Evolutionary conservation across 1,139 yeast genomes (phyloP).

Genomic region (Sugiyamaella grinbergsii): DNA sequence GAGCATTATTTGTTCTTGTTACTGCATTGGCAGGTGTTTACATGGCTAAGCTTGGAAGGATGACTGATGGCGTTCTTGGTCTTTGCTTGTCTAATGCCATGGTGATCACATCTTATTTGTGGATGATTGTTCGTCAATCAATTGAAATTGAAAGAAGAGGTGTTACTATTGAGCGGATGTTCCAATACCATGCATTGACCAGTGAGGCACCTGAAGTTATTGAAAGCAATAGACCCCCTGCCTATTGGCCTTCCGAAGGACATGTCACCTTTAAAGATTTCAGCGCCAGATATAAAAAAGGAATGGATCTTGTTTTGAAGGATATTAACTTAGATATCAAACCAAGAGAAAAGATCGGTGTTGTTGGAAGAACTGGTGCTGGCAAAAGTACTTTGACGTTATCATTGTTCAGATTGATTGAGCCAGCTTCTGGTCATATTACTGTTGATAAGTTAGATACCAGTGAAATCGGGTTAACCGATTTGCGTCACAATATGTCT

Average conservation of each 20-base stretch:
- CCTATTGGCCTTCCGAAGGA: slow-evolving; percentile 64
- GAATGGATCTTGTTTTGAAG: slow-evolving; percentile 69
- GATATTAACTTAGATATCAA: slow-evolving; percentile 49
- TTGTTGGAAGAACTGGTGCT: slow-evolving; percentile 78
- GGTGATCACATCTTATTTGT: slow-evolving; percentile 60
- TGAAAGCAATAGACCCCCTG: slow-evolving; percentile 36
- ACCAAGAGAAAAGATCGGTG: slow-evolving; percentile 63
- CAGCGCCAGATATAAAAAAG: slow-evolving; percentile 67
- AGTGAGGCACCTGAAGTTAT: slow-evolving; percentile 56
- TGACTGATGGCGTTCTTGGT: slow-evolving; percentile 70
- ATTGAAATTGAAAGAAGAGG: slow-evolving; percentile 74
- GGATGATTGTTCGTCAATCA: slow-evolving; percentile 61
- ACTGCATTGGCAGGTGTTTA: slow-evolving; percentile 51
- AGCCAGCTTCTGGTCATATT: slow-evolving; percentile 56
- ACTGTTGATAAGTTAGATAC: slow-evolving; percentile 62
- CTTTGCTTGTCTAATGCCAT: slow-evolving; percentile 71
- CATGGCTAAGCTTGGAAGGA: slow-evolving; percentile 49
- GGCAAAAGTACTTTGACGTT: slow-evolving; percentile 70
- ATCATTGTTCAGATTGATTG: slow-evolving; percentile 62
- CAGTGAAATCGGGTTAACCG: slow-evolving; percentile 54
- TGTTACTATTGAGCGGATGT: slow-evolving; percentile 74
- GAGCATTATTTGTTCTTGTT: slow-evolving; percentile 60
- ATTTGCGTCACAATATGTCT: slow-evolving; percentile 57
- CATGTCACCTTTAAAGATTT: slow-evolving; percentile 59
- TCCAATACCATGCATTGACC: slow-evolving; percentile 64